phyloP scores from a whole-genome alignment of 2,329 filamentous ascomycete species.

The Leptoxyphium fumago region DNA sequence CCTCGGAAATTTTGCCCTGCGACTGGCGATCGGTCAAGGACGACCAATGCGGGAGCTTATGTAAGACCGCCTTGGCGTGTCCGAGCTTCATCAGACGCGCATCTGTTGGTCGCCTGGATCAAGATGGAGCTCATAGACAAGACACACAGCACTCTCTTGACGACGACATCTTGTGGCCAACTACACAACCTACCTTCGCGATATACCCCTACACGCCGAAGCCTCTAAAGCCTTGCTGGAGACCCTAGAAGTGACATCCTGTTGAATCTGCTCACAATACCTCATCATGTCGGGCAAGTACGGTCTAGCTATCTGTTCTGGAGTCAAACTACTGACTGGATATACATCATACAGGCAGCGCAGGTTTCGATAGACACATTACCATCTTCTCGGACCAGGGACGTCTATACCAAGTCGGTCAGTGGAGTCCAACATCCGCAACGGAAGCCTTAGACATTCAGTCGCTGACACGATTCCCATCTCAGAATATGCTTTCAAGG shows the following conservation, averaged over 20 bases:
- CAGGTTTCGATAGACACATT: constrained; percentile 95
- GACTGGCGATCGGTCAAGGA: neutral
- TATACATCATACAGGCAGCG: constrained; percentile 43
- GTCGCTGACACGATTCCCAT: constrained; percentile 9
- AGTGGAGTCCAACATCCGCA: constrained; percentile 27
- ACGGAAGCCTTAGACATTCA: neutral
- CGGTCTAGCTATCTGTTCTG: constrained; percentile 7
- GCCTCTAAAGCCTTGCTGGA: too few relatives aligned
- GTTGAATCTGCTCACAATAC: neutral
- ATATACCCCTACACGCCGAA: too few relatives aligned
- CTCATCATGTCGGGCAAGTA: constrained; percentile 18
- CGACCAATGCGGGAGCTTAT: too few relatives aligned
- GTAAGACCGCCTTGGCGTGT: neutral
- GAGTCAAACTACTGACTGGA: neutral
- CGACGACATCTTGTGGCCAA: too few relatives aligned
- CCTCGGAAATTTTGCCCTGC: neutral
- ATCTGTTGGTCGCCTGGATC: neutral
- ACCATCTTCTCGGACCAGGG: constrained; percentile 99
- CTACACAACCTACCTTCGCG: too few relatives aligned
- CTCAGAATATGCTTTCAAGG: constrained; percentile 99
- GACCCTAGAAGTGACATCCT: too few relatives aligned
- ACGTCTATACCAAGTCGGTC: constrained; percentile 98
- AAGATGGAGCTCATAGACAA: neutral
- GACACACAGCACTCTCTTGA: too few relatives aligned
- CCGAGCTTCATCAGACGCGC: neutral